Base-by-base conservation (phyloP, 192 early-diverging fungal species). In the Kickxella alabastrina region DNA sequence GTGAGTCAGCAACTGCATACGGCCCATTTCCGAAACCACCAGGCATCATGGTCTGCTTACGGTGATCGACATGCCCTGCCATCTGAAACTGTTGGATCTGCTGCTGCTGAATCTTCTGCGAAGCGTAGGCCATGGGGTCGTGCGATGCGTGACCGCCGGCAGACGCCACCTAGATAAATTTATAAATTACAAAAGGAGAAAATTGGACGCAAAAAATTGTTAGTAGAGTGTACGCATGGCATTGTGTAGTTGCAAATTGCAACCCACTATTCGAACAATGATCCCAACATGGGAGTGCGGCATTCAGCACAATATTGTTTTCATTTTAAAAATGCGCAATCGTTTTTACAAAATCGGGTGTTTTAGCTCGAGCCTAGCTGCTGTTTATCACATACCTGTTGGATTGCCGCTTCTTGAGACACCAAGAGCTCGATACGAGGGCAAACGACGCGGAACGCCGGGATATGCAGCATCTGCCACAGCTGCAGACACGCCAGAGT, bases 381-480 rank as follows among this genome's bases (percentile, higher is more conserved):
- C n/a, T n/a, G n/a, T n/a, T n/a, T n/a, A n/a, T n/a, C n/a, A n/a
- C n/a, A n/a, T 69, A 63, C 67, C 60, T 70, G 67, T 21, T 49
- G 49, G 10, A 37, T 18, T 12, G 37, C 29, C 13, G 48, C 1
- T 15, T 62, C 37, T 17, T 44, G 71, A 34, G 71, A 41, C 35
- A 61, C 58, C 9, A 74, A 47, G 24, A 74, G 64, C 64, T 74
- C 64, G 9, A 63, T 66, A 53, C 29, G 70, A 73, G 10, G 70
- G 70, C 59, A 73, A 42, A 19, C 62, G 70, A 32, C 63, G 53
- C 19, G 63, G 51, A 17, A 41, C 43, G 10, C 24, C 54, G 8
- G 48, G 25, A 41, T 67, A 61, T 19, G 25, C 23, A 24, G 65
- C 61, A 24, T 24, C 24, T 14, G 49, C 49, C 18, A 53, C 21